Percentiles rank a stretch among this genome's conserved stretches.
Evolutionary conservation across 495 filamentous ascomycete species (phyloP).

Genomic region (Penicillium antarcticum): DNA sequence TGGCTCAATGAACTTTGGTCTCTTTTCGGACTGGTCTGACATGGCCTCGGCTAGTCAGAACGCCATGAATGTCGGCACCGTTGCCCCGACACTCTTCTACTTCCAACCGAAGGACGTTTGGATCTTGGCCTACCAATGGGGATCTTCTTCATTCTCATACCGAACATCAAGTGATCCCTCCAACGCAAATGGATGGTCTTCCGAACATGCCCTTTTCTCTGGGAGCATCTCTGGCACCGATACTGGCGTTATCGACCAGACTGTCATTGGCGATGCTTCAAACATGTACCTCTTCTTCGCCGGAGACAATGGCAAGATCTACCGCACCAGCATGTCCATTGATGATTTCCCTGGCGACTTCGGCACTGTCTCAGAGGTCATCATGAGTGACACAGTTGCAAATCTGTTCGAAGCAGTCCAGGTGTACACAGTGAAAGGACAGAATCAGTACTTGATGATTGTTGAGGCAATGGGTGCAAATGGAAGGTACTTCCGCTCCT

Average conservation of each 20-base stretch:
- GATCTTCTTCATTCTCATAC: constrained; percentile 54
- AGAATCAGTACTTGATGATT: too few relatives aligned
- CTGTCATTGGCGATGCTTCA: constrained; percentile 53
- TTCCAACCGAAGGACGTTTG: constrained; percentile 57
- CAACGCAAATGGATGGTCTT: constrained; percentile 54
- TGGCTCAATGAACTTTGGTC: constrained; percentile 57
- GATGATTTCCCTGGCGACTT: constrained; percentile 16
- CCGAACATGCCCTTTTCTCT: constrained; percentile 48
- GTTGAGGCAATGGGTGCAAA: too few relatives aligned
- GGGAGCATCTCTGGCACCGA: constrained; percentile 47
- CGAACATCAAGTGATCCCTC: constrained; percentile 53
- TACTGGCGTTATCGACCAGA: constrained; percentile 55
- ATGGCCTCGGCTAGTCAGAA: constrained; percentile 54
- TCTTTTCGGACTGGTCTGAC: constrained; percentile 51
- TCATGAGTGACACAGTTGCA: neutral
- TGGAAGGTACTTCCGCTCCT: too few relatives aligned
- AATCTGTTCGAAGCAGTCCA: constrained; percentile 2
- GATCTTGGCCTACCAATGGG: constrained; percentile 61
- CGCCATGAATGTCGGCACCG: constrained; percentile 41
- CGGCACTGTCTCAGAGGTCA: neutral
- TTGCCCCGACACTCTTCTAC: constrained; percentile 60
- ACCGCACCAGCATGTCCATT: constrained; percentile 56
- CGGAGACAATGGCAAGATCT: constrained; percentile 63
- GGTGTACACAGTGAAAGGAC: neutral
- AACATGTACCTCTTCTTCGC: constrained; percentile 64